These are phyloP conservation scores for Pisolithus albus DNA, from an alignment of 768 basidiomycete genomes.

Conservation along the genomic window DNA sequence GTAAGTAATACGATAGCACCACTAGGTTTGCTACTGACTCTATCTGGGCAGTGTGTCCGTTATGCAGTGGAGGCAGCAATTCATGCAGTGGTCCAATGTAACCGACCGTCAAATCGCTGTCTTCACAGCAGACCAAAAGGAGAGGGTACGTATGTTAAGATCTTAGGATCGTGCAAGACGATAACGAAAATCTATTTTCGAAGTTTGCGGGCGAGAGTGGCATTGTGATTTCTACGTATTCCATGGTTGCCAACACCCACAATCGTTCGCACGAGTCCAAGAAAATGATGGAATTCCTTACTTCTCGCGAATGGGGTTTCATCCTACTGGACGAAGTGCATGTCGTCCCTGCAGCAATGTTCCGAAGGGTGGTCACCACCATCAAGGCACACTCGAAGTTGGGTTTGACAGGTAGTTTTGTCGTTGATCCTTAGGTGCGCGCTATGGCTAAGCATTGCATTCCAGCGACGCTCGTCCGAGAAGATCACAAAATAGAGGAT, in stretches of 20 bases:
- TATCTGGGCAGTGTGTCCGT: slow-evolving; percentile 63
- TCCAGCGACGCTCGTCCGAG: slow-evolving; percentile 91
- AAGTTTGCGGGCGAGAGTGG: slow-evolving; percentile 97
- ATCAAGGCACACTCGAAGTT: slow-evolving; percentile 99
- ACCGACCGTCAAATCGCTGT: slow-evolving; percentile 95
- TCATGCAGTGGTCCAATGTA: slow-evolving; percentile 98
- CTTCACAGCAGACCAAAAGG: slow-evolving; percentile 96
- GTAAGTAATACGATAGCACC: slow-evolving; percentile 42
- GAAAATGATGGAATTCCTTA: slow-evolving; percentile 99
- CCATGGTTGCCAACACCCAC: slow-evolving; percentile 98
- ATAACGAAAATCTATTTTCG: slow-evolving; percentile 4
- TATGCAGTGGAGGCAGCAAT: slow-evolving; percentile 99
- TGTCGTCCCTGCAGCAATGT: slow-evolving; percentile 98
- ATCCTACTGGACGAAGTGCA: slow-evolving; percentile 97
- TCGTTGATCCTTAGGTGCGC: neutral
- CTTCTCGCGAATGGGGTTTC: slow-evolving; percentile 99
- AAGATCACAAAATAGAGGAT: slow-evolving; percentile 98
- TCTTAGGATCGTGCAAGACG: neutral
- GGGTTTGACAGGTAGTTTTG: slow-evolving; percentile 77
- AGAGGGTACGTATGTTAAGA: slow-evolving; percentile 54
- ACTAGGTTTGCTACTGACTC: slow-evolving; percentile 6
- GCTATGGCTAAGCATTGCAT: slow-evolving; percentile 2
- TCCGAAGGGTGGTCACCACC: slow-evolving; percentile 93
- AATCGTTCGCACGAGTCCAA: slow-evolving; percentile 98
- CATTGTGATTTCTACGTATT: slow-evolving; percentile 97